Evolutionary conservation across 495 filamentous ascomycete species (phyloP).

Genomic region (Talaromyces ruber): DNA sequence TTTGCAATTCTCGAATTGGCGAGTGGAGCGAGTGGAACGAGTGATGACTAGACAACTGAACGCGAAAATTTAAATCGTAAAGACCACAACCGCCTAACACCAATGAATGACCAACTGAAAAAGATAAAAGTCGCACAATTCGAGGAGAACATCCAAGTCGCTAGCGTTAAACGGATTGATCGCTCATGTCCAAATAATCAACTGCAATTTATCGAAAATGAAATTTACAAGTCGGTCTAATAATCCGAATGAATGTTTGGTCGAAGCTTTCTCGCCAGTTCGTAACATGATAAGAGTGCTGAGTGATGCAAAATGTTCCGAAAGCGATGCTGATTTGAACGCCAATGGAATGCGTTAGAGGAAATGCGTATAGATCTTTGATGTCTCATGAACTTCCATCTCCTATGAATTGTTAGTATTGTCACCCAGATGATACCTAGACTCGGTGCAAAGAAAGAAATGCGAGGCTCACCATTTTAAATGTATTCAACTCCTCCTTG

Average conservation of each 20-base stretch:
- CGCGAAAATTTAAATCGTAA: not conserved
- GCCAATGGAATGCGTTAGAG: slow-evolving; percentile 47
- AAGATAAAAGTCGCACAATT: not conserved
- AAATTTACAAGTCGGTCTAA: slow-evolving; percentile 6
- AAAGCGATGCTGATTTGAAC: slow-evolving; percentile 5
- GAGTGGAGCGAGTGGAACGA: not conserved
- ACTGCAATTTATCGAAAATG: slow-evolving; percentile 3
- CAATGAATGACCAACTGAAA: not conserved
- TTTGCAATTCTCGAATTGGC: not conserved
- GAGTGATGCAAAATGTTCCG: slow-evolving; percentile 2
- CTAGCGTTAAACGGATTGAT: slow-evolving; percentile 1
- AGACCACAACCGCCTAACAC: not conserved
- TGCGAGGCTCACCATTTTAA: slow-evolving; percentile 80
- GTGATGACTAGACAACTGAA: not conserved
- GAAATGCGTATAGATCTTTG: slow-evolving; percentile 99
- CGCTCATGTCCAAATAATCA: slow-evolving; percentile 5
- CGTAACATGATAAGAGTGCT: slow-evolving; percentile 3
- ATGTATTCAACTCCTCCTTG: slow-evolving; percentile 98
- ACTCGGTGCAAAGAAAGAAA: too few relatives aligned
- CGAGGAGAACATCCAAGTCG: not conserved
- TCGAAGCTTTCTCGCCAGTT: slow-evolving; percentile 1
- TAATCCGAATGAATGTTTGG: slow-evolving; percentile 1
- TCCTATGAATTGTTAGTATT: slow-evolving; percentile 53
- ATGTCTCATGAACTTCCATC: slow-evolving; percentile 99
- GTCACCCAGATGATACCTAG: too few relatives aligned